A percentile compares a stretch with the other conserved stretches of the same genome.
phyloP scores from a whole-genome alignment of 306 rosid species.

The Sicyos baderoa region DNA sequence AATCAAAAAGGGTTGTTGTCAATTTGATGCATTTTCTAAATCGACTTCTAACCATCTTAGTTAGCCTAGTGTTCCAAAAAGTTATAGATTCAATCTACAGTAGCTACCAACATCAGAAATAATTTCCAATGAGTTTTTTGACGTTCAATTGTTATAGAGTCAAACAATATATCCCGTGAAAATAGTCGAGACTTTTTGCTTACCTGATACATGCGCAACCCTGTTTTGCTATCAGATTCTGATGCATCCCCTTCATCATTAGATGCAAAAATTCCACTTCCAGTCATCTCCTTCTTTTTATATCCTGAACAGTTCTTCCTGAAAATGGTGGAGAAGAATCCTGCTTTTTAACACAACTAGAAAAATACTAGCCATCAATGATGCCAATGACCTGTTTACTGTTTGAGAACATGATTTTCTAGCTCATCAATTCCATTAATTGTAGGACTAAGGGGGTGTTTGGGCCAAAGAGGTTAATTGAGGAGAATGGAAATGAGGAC shows the following conservation, averaged over 20 bases:
- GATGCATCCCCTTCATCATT: constrained; percentile 33
- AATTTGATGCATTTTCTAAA: background rate
- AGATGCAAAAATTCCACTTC: constrained; percentile 58
- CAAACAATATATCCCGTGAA: too few relatives aligned
- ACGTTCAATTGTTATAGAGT: too few relatives aligned
- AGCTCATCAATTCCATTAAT: background rate
- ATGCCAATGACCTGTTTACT: background rate
- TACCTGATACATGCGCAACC: constrained; percentile 64
- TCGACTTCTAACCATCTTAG: background rate
- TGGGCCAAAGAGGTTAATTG: too few relatives aligned
- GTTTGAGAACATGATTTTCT: background rate
- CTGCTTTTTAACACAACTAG: too few relatives aligned
- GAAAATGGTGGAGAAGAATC: constrained; percentile 19
- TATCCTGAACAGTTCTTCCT: constrained; percentile 67
- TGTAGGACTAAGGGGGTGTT: background rate
- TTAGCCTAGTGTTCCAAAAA: too few relatives aligned
- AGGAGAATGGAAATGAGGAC: too few relatives aligned
- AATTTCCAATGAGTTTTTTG: too few relatives aligned
- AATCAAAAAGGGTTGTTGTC: background rate
- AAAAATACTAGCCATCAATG: background rate
- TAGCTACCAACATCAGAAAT: too few relatives aligned
- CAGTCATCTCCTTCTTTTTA: constrained; percentile 61
- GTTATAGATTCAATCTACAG: too few relatives aligned
- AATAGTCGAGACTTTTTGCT: background rate
- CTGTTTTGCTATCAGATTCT: constrained; percentile 43